These are phyloP conservation scores for Zygosaccharomyces bailii DNA, from an alignment of 805 yeast genomes.

Conservation along the genomic window DNA sequence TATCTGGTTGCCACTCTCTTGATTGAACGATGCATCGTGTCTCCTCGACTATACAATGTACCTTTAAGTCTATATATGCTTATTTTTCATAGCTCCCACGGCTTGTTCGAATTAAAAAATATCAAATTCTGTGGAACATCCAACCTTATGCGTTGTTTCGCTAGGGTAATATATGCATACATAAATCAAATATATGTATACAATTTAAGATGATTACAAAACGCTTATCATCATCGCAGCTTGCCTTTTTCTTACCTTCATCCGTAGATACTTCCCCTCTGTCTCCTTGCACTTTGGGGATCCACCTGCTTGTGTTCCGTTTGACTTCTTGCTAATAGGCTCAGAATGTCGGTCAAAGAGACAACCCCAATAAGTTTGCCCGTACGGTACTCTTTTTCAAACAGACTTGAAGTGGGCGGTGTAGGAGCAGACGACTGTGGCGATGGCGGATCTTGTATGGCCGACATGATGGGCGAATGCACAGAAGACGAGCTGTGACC, in stretches of 20 bases:
- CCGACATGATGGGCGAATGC: constrained; percentile 28
- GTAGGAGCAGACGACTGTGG: constrained; percentile 19
- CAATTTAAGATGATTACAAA: not conserved
- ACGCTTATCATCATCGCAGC: not conserved
- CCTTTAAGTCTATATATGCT: too few species aligned
- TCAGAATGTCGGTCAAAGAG: constrained; percentile 84
- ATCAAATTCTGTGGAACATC: too few species aligned
- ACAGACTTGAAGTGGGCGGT: constrained; percentile 26
- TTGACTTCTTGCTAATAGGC: constrained; percentile 62
- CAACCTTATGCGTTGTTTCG: not conserved
- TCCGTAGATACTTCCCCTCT: constrained; percentile 57
- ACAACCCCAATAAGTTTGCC: constrained; percentile 90
- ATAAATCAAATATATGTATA: not conserved
- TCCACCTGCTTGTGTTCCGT: constrained; percentile 71
- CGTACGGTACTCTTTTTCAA: constrained; percentile 51
- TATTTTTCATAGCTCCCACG: too few species aligned
- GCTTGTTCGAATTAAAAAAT: too few species aligned
- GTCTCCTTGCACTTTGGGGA: constrained; percentile 84
- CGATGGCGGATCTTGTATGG: constrained; percentile 25
- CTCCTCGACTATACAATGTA: not conserved
- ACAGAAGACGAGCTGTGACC: constrained; percentile 3
- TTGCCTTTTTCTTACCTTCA: not conserved
- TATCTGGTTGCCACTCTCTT: not conserved
- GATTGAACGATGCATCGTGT: not conserved
- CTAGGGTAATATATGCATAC: not conserved